Evolutionary conservation across 2,329 filamentous ascomycete genomes (phyloP).

Genomic region (Fusarium oligoseptatum): DNA sequence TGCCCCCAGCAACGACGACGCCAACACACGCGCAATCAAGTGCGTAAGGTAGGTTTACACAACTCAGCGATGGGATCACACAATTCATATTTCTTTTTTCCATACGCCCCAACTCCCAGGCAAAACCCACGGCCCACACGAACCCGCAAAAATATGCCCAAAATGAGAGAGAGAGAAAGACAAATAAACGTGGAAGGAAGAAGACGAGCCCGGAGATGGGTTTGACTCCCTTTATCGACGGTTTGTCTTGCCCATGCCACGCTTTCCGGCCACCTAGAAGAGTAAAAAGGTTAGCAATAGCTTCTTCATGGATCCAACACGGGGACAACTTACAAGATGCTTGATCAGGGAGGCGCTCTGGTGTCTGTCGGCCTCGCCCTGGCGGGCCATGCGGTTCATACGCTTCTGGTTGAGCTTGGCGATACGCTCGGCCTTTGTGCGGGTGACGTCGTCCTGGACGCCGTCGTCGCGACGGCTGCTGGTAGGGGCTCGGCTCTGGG

Average conservation of each 20-base stretch:
- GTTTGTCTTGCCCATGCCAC: slow-evolving; percentile 90
- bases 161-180: slow-evolving; percentile 40
- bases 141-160: slow-evolving; percentile 39
- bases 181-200: slow-evolving; percentile 39
- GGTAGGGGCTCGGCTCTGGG: slow-evolving; percentile 73
- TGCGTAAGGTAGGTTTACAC: slow-evolving; percentile 9
- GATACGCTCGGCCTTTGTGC: slow-evolving; percentile 86
- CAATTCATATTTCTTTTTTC: slow-evolving; percentile 39
- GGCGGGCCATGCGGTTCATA: slow-evolving; percentile 98
- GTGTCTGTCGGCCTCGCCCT: slow-evolving; percentile 97
- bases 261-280: slow-evolving; percentile 84
- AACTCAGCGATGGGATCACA: slow-evolving; percentile 33
- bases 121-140: slow-evolving; percentile 41
- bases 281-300: slow-evolving; percentile 22
- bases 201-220: not conserved
- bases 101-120: slow-evolving; percentile 50
- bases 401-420: slow-evolving; percentile 94
- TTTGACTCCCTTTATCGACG: slow-evolving; percentile 66
- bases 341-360: slow-evolving; percentile 84
- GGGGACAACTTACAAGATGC: slow-evolving; percentile 79
- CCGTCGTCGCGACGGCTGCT: slow-evolving; percentile 81
- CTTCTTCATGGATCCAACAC: not conserved
- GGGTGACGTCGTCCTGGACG: slow-evolving; percentile 75
- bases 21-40: slow-evolving; percentile 15
- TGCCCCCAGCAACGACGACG: slow-evolving; percentile 35